phyloP scores from a whole-genome alignment of 2,329 filamentous ascomycete genomes.

The Pyrenophora seminiperda region DNA sequence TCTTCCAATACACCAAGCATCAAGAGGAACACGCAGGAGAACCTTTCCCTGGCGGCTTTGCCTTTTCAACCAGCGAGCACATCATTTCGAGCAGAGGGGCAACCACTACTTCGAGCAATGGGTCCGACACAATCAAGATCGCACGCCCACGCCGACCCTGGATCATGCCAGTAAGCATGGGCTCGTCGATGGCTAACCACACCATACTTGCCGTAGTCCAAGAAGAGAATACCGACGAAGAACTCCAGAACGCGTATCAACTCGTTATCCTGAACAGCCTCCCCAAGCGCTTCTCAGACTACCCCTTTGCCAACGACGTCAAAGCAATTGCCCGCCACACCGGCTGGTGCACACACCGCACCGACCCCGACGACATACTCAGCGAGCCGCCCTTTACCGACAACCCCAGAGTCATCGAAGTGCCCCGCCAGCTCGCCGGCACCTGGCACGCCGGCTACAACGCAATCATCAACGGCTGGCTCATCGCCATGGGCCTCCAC shows the following conservation, averaged over 20 bases:
- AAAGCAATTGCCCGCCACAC: not conserved
- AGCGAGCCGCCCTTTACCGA: too few relatives aligned
- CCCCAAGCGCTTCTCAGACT: not conserved
- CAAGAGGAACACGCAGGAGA: not conserved
- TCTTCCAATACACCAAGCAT: not conserved
- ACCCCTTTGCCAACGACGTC: not conserved
- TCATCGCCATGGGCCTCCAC: conserved; percentile 31
- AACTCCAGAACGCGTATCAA: not conserved
- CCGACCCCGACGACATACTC: too few relatives aligned
- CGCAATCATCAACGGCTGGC: conserved; percentile 33
- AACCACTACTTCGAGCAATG: too few relatives aligned
- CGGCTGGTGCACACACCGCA: not conserved
- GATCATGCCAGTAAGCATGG: not conserved
- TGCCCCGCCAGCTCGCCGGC: not conserved
- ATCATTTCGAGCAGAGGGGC: too few relatives aligned
- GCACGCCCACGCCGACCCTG: conserved; percentile 9
- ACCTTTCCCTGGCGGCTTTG: not conserved
- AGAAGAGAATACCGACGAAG: not conserved
- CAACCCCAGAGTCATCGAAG: too few relatives aligned
- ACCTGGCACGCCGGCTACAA: conserved; percentile 20
- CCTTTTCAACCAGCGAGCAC: not conserved
- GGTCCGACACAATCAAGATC: not conserved
- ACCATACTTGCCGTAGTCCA: not conserved
- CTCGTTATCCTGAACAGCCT: not conserved
- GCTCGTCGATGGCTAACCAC: not conserved